Evolutionary conservation across 768 basidiomycete species (phyloP).

Genomic region (Nidularia sp.): DNA sequence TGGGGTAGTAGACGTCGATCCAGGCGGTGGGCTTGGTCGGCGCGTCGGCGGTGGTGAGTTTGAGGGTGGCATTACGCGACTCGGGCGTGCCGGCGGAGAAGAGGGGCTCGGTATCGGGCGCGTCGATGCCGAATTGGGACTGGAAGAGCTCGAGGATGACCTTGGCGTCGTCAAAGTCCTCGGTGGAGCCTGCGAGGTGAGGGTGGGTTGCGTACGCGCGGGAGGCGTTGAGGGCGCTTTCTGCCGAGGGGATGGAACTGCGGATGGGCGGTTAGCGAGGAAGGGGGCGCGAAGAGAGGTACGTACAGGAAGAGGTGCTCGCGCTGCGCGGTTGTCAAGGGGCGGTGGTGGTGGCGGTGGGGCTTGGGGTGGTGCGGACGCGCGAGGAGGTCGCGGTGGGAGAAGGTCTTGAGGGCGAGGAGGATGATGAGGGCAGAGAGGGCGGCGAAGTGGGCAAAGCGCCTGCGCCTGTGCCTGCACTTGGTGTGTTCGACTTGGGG

Average conservation of each 20-base stretch:
- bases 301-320: constrained; percentile 29
- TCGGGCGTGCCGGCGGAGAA: constrained; percentile 66
- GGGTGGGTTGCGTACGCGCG: constrained; percentile 61
- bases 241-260: constrained; percentile 52
- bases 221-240: constrained; percentile 56
- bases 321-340: constrained; percentile 16
- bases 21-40: constrained; percentile 59
- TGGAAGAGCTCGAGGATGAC: constrained; percentile 67
- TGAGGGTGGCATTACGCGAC: constrained; percentile 66
- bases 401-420: neutral
- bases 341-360: constrained; percentile 6
- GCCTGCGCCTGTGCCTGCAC: neutral
- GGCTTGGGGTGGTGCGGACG: neutral
- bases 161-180: constrained; percentile 62
- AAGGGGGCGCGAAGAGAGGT: neutral
- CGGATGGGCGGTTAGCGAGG: neutral
- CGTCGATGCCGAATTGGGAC: constrained; percentile 49
- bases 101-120: constrained; percentile 45
- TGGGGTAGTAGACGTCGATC: constrained; percentile 87
- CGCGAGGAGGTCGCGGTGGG: neutral
- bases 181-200: constrained; percentile 65
- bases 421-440: neutral
- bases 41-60: constrained; percentile 37
- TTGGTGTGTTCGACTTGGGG: neutral
- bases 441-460: neutral